Evolutionary conservation across 768 basidiomycete species (phyloP).

Genomic region (Termitomyces bulborhizus): DNA sequence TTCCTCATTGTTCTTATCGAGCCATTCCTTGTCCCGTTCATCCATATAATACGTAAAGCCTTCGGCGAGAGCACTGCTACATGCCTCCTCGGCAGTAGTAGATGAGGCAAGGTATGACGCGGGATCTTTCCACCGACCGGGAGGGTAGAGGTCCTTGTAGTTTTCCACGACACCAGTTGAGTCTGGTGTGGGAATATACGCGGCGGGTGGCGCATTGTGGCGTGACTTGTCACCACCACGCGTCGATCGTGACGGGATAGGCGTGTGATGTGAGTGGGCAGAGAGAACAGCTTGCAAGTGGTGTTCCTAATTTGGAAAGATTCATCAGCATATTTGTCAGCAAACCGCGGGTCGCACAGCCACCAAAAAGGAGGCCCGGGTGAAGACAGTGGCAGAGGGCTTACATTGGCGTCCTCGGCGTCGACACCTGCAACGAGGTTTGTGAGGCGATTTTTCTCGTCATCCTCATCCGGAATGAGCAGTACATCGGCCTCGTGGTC

Average conservation of each 20-base stretch:
- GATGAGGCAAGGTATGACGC: constrained; percentile 74
- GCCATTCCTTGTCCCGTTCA: constrained; percentile 93
- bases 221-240: constrained; percentile 27
- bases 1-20: constrained; percentile 85
- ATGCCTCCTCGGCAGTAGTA: constrained; percentile 78
- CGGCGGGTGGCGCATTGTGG: constrained; percentile 36
- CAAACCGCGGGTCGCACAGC: constrained; percentile 47
- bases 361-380: constrained; percentile 36
- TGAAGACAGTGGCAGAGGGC: constrained; percentile 31
- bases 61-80: constrained; percentile 53
- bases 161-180: constrained; percentile 75
- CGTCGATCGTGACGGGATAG: constrained; percentile 21
- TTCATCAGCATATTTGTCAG: constrained; percentile 40
- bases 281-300: constrained; percentile 47
- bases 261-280: constrained; percentile 31
- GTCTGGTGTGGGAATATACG: constrained; percentile 91
- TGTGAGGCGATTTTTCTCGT: constrained; percentile 73
- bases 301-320: constrained; percentile 38
- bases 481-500: constrained; percentile 76
- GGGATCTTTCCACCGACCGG: constrained; percentile 70
- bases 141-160: constrained; percentile 72
- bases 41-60: constrained; percentile 93
- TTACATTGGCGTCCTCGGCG: constrained; percentile 90
- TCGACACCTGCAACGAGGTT: constrained; percentile 82
- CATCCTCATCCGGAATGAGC: constrained; percentile 81